Conservation (phyloP, 176 grass and related monocot species). For the Leersia perrieri region DNA sequence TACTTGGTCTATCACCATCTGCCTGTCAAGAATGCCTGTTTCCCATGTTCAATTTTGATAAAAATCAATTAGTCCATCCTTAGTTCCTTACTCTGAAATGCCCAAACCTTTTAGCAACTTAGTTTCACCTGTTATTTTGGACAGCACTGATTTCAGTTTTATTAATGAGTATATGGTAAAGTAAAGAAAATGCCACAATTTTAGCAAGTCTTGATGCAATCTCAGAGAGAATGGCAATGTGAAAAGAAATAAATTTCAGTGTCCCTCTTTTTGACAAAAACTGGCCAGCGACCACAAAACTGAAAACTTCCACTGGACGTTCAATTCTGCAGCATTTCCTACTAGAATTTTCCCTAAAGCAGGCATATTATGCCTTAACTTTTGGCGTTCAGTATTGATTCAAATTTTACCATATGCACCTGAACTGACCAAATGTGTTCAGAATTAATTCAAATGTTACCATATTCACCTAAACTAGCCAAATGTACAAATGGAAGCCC, state of each 20-base stretch:
- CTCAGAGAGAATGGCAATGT: background rate
- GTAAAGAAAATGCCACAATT: background rate
- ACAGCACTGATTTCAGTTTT: slow-evolving; percentile 1
- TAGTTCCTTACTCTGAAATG: background rate
- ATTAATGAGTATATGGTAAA: background rate
- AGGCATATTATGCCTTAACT: slow-evolving; percentile 14
- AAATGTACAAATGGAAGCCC: background rate
- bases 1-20: background rate
- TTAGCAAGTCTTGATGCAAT: background rate
- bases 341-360: slow-evolving; percentile 15
- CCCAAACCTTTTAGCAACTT: background rate
- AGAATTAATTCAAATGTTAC: too few relatives aligned
- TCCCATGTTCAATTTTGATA: background rate
- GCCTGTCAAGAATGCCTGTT: background rate
- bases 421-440: slow-evolving; percentile 11
- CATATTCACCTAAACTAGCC: slow-evolving; percentile 15
- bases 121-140: background rate
- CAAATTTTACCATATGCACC: slow-evolving; percentile 16
- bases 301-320: background rate
- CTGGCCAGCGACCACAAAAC: background rate
- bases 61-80: background rate
- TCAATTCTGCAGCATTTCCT: slow-evolving; percentile 14
- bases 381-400: background rate
- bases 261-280: background rate
- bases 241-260: slow-evolving; percentile 5